Base-by-base conservation (phyloP, 2,329 filamentous ascomycete genomes). In the Neoarthrinium moseri region DNA sequence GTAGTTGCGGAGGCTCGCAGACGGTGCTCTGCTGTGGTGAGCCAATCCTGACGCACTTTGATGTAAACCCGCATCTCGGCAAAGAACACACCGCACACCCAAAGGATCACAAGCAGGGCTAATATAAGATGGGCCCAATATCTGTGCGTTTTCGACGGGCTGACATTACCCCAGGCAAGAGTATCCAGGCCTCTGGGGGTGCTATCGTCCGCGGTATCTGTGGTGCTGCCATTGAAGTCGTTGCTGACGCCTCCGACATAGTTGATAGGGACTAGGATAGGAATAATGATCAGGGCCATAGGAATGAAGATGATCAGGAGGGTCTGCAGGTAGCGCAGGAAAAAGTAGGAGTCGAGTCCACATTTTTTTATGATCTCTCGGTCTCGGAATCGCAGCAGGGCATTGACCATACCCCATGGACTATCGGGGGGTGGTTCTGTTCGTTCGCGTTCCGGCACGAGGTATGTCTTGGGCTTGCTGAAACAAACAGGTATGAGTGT, bases 301-400 rank as follows among this genome's bases (percentile, higher is more conserved):
- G 94, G 91, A 30, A 95, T 71, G 63, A 99, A 97, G 51, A 99
- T 95, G 62, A 96, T 84, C 34, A 97, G 78, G 5, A 97, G 81
- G 59, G 89, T 87, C 50, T 86, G 83, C 21, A 91, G 73, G 65
- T 89, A 91, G 52, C 87, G 62, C 17, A 65, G 56, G 43, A 99
- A 99, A 73, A 97, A 96, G 70, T 96, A 99, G 59, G 92, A 91
- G 63, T 99, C 94, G 8, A 99, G 80, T 15, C 94, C 94, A 56
- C 92, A 96, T 67, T 96, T 95, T 43, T 92, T 86, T 58, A 99
- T 95, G 55, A 99, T 83, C 56, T 95, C 89, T 11, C 89, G 77
- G 51, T 89, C 79, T 73, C 82, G 65, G 70, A 89, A 70, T 71
- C 84, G 65, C 70, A 88, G 75, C 75, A 95, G 53, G 72, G 72